Conservation (phyloP, 176 grass and related monocot genomes). For the Phyllostachys edulis region DNA sequence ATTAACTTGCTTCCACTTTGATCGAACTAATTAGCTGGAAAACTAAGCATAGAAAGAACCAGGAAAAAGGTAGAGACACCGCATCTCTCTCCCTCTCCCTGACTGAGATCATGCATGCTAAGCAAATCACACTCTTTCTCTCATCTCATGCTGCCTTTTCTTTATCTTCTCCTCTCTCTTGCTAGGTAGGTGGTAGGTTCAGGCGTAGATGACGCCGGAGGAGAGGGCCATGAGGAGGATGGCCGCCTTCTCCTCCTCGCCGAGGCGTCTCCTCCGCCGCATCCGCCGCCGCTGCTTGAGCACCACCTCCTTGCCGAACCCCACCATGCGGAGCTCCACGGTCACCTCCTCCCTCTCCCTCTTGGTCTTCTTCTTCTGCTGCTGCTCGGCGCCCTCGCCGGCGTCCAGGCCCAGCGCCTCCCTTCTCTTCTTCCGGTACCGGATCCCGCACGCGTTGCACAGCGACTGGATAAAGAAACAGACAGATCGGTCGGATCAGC, state of each 20-base stretch:
- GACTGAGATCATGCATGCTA: conserved; percentile 20
- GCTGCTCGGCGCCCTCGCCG: conserved; percentile 28
- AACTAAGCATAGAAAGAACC: conserved; percentile 40
- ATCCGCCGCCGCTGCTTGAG: conserved; percentile 74
- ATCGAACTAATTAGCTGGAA: conserved; percentile 55
- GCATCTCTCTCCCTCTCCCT: neutral
- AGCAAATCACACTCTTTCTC: conserved; percentile 31
- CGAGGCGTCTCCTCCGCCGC: conserved; percentile 51
- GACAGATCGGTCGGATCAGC: conserved; percentile 44
- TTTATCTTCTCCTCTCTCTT: neutral
- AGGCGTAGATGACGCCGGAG: conserved; percentile 73
- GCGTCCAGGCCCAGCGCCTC: conserved; percentile 50
- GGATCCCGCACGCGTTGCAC: conserved; percentile 99
- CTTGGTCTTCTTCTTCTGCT: conserved; percentile 45
- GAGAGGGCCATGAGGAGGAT: conserved; percentile 93
- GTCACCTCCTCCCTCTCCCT: conserved; percentile 32
- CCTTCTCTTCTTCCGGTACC: conserved; percentile 85
- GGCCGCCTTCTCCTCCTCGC: conserved; percentile 76
- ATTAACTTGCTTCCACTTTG: conserved; percentile 33
- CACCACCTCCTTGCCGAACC: conserved; percentile 61
- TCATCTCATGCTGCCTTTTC: neutral
- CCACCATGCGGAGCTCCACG: conserved; percentile 43
- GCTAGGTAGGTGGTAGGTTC: neutral
- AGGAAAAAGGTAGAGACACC: conserved; percentile 12
- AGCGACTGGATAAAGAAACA: conserved; percentile 50